Percentiles rank a stretch among this genome's conserved stretches.
Evolutionary conservation across 2,329 filamentous ascomycete species (phyloP).

Genomic region (Cytospora schulzeri): DNA sequence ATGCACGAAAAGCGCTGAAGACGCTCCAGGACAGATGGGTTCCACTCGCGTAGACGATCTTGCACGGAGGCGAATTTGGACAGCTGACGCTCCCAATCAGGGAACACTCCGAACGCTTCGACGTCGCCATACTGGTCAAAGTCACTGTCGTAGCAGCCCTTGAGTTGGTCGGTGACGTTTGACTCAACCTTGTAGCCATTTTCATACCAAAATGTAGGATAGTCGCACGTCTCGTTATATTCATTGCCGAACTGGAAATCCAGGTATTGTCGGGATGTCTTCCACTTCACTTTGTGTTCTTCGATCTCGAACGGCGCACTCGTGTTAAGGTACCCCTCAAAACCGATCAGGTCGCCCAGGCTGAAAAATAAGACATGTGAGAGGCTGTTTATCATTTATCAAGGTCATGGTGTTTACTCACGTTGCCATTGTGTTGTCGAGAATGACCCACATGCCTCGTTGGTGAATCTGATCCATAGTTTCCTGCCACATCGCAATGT

Average conservation of each 20-base stretch:
- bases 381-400: neutral
- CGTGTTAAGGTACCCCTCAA: constrained; percentile 59
- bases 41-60: constrained; percentile 66
- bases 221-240: constrained; percentile 55
- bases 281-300: constrained; percentile 61
- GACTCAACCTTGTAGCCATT: constrained; percentile 53
- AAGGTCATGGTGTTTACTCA: constrained; percentile 17
- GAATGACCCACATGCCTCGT: constrained; percentile 65
- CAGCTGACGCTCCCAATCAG: constrained; percentile 64
- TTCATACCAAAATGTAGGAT: constrained; percentile 63
- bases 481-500: constrained; percentile 58
- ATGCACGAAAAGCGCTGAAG: constrained; percentile 64
- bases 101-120: constrained; percentile 63
- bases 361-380: constrained; percentile 26
- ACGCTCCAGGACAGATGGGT: constrained; percentile 56
- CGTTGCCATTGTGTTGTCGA: constrained; percentile 68
- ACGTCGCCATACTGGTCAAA: constrained; percentile 65
- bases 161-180: constrained; percentile 47
- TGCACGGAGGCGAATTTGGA: constrained; percentile 68
- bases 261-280: constrained; percentile 53
- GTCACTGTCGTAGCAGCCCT: constrained; percentile 61
- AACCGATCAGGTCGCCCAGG: constrained; percentile 64
- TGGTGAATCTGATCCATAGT: constrained; percentile 62
- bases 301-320: constrained; percentile 56
- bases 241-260: constrained; percentile 58